These are phyloP conservation scores for Penicillium sp. DNA, from an alignment of 2,329 filamentous ascomycete species.

Conservation along the genomic window DNA sequence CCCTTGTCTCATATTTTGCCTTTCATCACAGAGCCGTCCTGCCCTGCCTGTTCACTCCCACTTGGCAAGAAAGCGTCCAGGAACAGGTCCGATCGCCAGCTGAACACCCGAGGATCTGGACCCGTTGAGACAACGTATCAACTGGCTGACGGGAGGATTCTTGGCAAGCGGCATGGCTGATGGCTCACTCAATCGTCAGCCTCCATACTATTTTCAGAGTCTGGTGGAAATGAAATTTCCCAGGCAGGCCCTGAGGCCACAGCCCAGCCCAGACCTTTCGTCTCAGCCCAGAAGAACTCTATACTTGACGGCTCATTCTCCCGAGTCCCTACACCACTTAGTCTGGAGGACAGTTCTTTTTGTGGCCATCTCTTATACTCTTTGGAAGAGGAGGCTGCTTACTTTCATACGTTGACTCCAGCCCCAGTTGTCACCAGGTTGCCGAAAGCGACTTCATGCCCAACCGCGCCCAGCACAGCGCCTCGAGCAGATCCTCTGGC, in stretches of 20 bases:
- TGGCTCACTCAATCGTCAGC: not conserved
- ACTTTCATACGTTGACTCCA: not conserved
- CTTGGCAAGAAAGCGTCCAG: not conserved
- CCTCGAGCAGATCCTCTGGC: not conserved
- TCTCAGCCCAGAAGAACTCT: too few relatives aligned
- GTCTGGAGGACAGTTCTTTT: too few relatives aligned
- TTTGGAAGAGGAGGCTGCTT: not conserved
- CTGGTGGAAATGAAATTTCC: not conserved
- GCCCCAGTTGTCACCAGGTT: not conserved
- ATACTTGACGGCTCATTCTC: too few relatives aligned
- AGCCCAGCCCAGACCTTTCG: not conserved
- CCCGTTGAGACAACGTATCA: not conserved
- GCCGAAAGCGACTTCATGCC: not conserved
- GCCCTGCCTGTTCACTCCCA: not conserved
- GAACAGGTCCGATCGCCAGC: not conserved
- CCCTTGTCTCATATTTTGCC: not conserved
- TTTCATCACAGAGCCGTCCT: not conserved
- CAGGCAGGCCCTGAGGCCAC: not conserved
- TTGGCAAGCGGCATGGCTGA: not conserved
- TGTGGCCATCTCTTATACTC: not conserved
- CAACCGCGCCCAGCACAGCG: not conserved
- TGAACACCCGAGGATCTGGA: not conserved
- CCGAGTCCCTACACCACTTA: too few relatives aligned
- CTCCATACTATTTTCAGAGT: not conserved
- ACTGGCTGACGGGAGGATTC: not conserved